These are phyloP conservation scores for Cryptosporidium parvum DNA, from an alignment of 169 alveolate genomes.

Conservation along the genomic window DNA sequence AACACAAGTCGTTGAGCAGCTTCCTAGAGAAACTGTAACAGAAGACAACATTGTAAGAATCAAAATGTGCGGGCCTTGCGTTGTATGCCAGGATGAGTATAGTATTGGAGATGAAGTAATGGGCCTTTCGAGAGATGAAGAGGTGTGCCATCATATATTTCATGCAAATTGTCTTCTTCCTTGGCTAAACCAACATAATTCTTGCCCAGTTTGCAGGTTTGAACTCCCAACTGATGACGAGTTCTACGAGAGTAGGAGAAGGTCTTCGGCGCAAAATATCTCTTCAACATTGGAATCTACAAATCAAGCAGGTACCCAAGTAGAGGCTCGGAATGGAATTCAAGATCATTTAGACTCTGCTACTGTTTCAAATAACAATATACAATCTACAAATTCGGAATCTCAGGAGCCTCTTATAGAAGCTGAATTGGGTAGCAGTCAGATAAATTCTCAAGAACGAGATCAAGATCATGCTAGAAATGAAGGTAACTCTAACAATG, in stretches of 20 bases:
- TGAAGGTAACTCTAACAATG: neutral
- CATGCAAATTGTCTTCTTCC: conserved; percentile 94
- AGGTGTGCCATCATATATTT: conserved; percentile 91
- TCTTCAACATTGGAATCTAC: neutral
- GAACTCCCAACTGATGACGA: conserved; percentile 95
- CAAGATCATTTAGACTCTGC: neutral
- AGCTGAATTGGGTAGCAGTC: neutral
- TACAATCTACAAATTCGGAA: conserved; percentile 14
- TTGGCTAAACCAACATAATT: conserved; percentile 94
- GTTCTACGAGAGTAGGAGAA: conserved; percentile 88
- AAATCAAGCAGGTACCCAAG: neutral
- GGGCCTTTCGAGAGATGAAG: conserved; percentile 81
- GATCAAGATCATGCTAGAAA: neutral
- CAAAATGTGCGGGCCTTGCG: conserved; percentile 82
- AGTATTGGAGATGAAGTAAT: conserved; percentile 81
- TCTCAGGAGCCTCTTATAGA: neutral
- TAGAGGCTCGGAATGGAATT: neutral
- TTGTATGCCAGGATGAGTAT: conserved; percentile 87
- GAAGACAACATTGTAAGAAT: conserved; percentile 71
- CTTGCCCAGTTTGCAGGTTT: conserved; percentile 96
- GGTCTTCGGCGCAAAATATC: conserved; percentile 16
- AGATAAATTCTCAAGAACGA: neutral
- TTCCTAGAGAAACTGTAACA: conserved; percentile 81
- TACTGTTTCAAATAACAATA: neutral
- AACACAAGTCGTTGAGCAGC: conserved; percentile 80